Base-by-base conservation (phyloP, 306 rosid species). In the Malus sylvestris region DNA sequence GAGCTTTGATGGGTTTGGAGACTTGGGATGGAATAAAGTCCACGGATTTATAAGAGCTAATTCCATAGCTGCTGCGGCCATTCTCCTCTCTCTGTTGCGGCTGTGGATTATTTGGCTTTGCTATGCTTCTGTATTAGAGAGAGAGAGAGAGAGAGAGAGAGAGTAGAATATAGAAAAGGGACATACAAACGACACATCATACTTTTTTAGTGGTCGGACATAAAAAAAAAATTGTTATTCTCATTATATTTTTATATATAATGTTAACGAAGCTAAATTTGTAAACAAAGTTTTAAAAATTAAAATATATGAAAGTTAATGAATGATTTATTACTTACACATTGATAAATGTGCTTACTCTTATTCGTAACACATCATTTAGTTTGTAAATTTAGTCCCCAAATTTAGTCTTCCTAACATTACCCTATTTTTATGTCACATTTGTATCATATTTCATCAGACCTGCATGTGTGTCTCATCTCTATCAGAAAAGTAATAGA, bases 31-130 rank as follows among this genome's bases (percentile, higher is more conserved):
- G 4, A 19, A 49, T 57, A 63, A 67, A 66, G 71, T n/a, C 2
- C 20, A 72, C 19, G 76, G 76, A 40, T 73, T 78, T 40, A 27
- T 2, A 1, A 73, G 52, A 3, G 57, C 67, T 53, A 72, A 77
- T 79, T 68, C 61, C 44, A 61, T 67, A 49, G 76, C 57, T 29
- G 82, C 52, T 5, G 59, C 7, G 51, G 60, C 68, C 79, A 67
- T 67, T 35, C 18, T 45, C 22, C 63, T 70, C 49, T 32, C 62
- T 18, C 30, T 25, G 66, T 16, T 63, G 42, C 68, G 42, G 40
- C 42, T 15, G 42, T 32, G 22, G n/a, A 23, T 64, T 64, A 3
- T 3, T 58, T 58, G 62, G 62, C 29, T 58, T 55, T 8, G 62
- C 23, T 20, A 57, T n/a, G 14, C 22, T 0, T 1, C 27, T 0